A percentile compares a stretch with the other conserved stretches of the same genome.
Evolutionary conservation across 176 grass and related monocot species (phyloP).

Genomic region (Rhipidocladum racemiflorum): DNA sequence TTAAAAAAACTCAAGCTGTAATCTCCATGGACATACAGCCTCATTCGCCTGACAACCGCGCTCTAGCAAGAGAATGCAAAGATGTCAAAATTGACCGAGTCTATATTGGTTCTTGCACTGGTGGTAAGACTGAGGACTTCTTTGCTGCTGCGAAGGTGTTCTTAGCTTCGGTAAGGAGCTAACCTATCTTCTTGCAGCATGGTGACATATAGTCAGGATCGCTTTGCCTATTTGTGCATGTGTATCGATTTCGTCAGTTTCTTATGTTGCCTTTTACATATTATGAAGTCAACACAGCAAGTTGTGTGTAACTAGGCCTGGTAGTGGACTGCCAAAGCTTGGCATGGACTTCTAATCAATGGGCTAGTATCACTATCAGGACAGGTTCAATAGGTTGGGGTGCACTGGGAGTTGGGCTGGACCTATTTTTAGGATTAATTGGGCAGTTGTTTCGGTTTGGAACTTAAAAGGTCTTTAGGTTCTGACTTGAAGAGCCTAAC

Average conservation of each 20-base stretch:
- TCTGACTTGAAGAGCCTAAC: background rate
- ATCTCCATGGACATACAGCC: constrained; percentile 49
- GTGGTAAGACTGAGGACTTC: constrained; percentile 94
- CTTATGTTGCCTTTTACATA: background rate
- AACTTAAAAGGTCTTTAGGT: background rate
- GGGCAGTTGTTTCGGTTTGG: background rate
- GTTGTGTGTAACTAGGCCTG: background rate
- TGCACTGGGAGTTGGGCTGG: background rate
- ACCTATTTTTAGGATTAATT: background rate
- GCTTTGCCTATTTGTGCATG: background rate
- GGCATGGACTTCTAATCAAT: background rate
- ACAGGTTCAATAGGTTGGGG: background rate
- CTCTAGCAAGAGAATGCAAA: constrained; percentile 94
- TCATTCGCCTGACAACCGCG: constrained; percentile 94
- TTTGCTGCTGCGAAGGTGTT: constrained; percentile 88
- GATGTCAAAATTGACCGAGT: constrained; percentile 91
- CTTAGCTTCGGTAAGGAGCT: constrained; percentile 74
- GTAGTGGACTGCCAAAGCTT: background rate
- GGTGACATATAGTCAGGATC: background rate
- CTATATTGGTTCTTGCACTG: constrained; percentile 98
- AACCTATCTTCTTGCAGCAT: constrained; percentile 6
- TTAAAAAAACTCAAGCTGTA: background rate
- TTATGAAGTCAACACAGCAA: background rate
- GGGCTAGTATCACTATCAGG: background rate
- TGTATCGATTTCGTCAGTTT: background rate